phyloP scores from a whole-genome alignment of 768 basidiomycete species.

The Chalciporus sphaerocephalus region DNA sequence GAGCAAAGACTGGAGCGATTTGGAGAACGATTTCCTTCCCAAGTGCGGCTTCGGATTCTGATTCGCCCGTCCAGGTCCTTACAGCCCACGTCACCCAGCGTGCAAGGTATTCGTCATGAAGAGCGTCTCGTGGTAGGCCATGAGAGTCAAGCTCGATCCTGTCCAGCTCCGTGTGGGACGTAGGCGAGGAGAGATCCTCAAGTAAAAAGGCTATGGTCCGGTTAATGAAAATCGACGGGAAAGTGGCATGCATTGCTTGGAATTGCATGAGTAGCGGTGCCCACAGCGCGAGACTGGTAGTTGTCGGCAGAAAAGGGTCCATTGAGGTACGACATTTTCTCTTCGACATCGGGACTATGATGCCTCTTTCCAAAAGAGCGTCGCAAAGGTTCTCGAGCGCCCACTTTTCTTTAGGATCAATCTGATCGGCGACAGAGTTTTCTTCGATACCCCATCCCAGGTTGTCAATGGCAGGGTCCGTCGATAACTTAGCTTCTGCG shows the following conservation, averaged over 20 bases:
- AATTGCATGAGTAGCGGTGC: slow-evolving; percentile 57
- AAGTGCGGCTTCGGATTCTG: slow-evolving; percentile 37
- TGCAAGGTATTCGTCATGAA: slow-evolving; percentile 58
- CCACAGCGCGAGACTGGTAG: slow-evolving; percentile 60
- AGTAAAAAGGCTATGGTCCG: slow-evolving; percentile 40
- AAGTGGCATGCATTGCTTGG: slow-evolving; percentile 49
- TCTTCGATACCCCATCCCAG: slow-evolving; percentile 43
- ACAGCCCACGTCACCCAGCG: slow-evolving; percentile 68
- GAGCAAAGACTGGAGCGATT: slow-evolving; percentile 49
- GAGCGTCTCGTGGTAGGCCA: slow-evolving; percentile 31
- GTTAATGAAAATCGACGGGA: slow-evolving; percentile 46
- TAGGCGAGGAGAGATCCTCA: slow-evolving; percentile 13
- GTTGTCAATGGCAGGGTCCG: slow-evolving; percentile 44
- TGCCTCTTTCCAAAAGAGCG: slow-evolving; percentile 63
- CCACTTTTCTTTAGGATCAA: slow-evolving; percentile 57
- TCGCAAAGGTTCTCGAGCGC: slow-evolving; percentile 67
- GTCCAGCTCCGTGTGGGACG: slow-evolving; percentile 13
- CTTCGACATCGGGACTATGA: slow-evolving; percentile 76
- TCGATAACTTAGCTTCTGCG: slow-evolving; percentile 63
- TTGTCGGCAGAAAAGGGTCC: slow-evolving; percentile 46
- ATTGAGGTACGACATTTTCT: slow-evolving; percentile 55
- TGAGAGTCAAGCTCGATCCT: slow-evolving; percentile 17
- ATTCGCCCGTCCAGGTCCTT: slow-evolving; percentile 35
- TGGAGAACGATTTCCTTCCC: slow-evolving; percentile 42
- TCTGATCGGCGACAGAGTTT: slow-evolving; percentile 31